Evolutionary conservation across 345 rosid genomes (phyloP).

Genomic region (rapeseed (Brassica napus)): Da-Ae NC_063435.1:9269501-9270000

Average conservation of each 20-base stretch:
- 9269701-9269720: background rate
- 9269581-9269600: slow-evolving; percentile 45
- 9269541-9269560: slow-evolving; percentile 51
- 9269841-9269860: slow-evolving; percentile 97
- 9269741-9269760: background rate
- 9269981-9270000: too few species aligned
- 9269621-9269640: slow-evolving; percentile 53
- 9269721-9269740: slow-evolving; percentile 10
- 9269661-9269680: slow-evolving; percentile 62
- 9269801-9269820: slow-evolving; percentile 51
- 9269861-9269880: slow-evolving; percentile 95
- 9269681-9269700: slow-evolving; percentile 53
- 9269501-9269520: slow-evolving; percentile 35
- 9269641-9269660: slow-evolving; percentile 61
- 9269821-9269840: slow-evolving; percentile 67
- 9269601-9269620: slow-evolving; percentile 46
- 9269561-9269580: slow-evolving; percentile 53
- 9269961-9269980: too few species aligned
- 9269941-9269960: too few species aligned
- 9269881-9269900: slow-evolving; percentile 60
- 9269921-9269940: too few species aligned
- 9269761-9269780: background rate
- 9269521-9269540: slow-evolving; percentile 77
- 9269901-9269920: slow-evolving; percentile 17
- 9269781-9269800: slow-evolving; percentile 20